Evolutionary conservation across 2,329 filamentous ascomycete genomes (phyloP), one percentile per base, ranked within the genome.

Genomic region (Byssothecium circinans): DNA sequence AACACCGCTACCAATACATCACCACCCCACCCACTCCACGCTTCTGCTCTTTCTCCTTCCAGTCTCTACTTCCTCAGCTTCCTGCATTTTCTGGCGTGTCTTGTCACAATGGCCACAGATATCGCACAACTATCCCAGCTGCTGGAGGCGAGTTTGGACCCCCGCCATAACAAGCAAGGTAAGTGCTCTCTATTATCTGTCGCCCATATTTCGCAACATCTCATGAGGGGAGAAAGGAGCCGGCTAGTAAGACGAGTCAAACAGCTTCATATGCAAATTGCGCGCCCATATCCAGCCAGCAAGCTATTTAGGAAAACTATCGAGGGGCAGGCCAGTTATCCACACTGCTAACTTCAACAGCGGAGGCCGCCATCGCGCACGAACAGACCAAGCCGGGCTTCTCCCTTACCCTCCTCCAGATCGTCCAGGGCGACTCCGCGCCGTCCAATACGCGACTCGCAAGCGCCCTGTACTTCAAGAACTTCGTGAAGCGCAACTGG

Each of bases 391-490:
- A 91, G 70, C 87, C 90, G 8, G 87, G 88, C 65, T 99, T 95
- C 77, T 95, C 92, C 14, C 80, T 97, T 52, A 59, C 71, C 45
- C 84, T 99, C 45, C 87, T 99, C 43, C 91, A 92, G 62, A 95
- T 97, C 67, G 90, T 96, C 63, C 89, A 88, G 55, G 84, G 87
- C 58, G 82, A 85, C 47, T 77, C 81, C 34, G 82, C 87, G 54
- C 85, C 89, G 33, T 75, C 80, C 56, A 92, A 89, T 62, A 94
- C 89, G 52, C 86, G 94, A 53, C 84, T 99, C 34, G 84, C 92
- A 6, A 89, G 88, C 63, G 89, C 94, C 22, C 81, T 99, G 50
- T 94, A 89, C 77, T 99, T 99, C 82, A 99, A 99, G 76, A 99
- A 99, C 78, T 95, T 96, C 73, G 91, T 99, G 67, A 88, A 88